These are phyloP conservation scores for Leccinum ambiguum DNA, from an alignment of 1,284 basidiomycete species.

Conservation along the genomic window DNA sequence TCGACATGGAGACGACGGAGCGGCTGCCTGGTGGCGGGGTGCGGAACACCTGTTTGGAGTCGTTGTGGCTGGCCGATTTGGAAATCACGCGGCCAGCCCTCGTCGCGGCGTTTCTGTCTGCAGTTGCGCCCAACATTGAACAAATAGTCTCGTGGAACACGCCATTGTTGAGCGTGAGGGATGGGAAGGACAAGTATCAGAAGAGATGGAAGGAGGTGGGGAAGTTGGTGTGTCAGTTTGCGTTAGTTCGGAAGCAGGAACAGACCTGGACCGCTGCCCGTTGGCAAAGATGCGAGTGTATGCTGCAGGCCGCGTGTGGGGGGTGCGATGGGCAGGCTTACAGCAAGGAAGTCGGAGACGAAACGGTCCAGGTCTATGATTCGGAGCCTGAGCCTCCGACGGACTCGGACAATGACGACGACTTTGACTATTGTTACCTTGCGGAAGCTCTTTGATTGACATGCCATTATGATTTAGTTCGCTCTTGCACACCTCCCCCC, in stretches of 20 bases:
- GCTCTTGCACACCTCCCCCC: not conserved
- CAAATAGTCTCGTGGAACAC: conserved; percentile 32
- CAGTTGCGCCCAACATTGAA: conserved; percentile 29
- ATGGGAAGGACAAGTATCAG: conserved; percentile 24
- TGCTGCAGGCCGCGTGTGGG: not conserved
- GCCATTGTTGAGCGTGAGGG: conserved; percentile 19
- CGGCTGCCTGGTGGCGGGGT: conserved; percentile 25
- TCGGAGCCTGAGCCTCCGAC: conserved; percentile 26
- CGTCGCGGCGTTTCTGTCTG: conserved; percentile 30
- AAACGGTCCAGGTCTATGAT: conserved; percentile 18
- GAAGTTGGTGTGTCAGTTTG: conserved; percentile 24
- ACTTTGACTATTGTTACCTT: conserved; percentile 29
- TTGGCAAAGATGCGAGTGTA: not conserved
- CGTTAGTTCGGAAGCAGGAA: conserved; percentile 25
- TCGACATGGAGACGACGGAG: not conserved
- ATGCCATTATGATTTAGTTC: not conserved
- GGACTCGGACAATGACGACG: conserved; percentile 29
- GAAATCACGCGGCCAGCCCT: conserved; percentile 25
- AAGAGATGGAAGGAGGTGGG: conserved; percentile 30
- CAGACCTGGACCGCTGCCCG: conserved; percentile 16
- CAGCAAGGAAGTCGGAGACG: conserved; percentile 10
- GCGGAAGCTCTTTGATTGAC: conserved; percentile 8
- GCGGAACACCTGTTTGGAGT: conserved; percentile 27
- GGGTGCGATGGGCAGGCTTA: not conserved
- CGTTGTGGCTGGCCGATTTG: conserved; percentile 29